Base-by-base conservation (phyloP, 2,329 filamentous ascomycete species). In the Verticillium dahliae region DNA sequence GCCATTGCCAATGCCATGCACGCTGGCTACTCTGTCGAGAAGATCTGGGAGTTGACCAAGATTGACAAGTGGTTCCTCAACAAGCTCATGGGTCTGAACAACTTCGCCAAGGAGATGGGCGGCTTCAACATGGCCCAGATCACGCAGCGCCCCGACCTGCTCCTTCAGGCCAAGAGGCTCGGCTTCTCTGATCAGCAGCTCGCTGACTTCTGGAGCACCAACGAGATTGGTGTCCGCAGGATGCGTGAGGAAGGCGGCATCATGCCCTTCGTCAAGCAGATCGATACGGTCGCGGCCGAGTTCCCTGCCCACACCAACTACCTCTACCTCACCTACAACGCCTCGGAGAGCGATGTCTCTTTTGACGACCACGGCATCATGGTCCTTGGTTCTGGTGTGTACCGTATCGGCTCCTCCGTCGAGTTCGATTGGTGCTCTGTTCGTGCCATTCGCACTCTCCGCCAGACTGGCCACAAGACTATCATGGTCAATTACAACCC, bases 381-480 rank as follows among this genome's bases (percentile, higher is more conserved):
- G 92, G 94, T 99, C 9, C 82, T 98, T 35, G 94, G 94, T 14
- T 97, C 93, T 37, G 94, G 94, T 75, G 93, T 97, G 10, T 98
- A 98, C 81, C 87, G 95, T 64, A 99, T 99, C 66, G 95, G 95
- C 67, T 97, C 93, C 0, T 97, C 94, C 0, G 95, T 99, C 62
- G 95, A 99, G 73, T 99, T 99, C 75, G 95, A 99, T 76, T 99
- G 95, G 95, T 98, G 95, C 75, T 97, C 95, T 4, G 95, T 99
- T 34, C 85, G 94, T 63, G 92, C 95, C 6, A 96, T 98, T 65
- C 88, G 94, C 65, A 98, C 95, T 1, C 84, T 99, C 7, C 87
- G 95, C 58, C 86, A 91, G 66, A 85, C 88, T 63, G 90, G 90
- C 2, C 87, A 89, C 80, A 98, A 98, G 82, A 98, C 95, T 0